phyloP scores from a whole-genome alignment of 2,329 filamentous ascomycete species.

The Nemania abortiva region DNA sequence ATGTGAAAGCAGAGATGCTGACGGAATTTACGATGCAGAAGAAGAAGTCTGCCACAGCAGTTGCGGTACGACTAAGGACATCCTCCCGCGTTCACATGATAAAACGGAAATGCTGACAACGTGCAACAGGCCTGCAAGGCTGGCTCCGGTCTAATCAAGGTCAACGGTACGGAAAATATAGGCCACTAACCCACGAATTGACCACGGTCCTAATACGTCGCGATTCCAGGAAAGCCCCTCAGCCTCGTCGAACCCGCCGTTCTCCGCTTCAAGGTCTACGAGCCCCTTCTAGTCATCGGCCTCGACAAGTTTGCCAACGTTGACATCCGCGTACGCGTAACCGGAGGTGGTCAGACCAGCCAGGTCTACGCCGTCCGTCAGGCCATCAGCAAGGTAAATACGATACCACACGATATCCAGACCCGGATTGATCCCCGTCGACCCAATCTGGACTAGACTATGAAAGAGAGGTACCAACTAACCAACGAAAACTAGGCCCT shows the following conservation, averaged over 20 bases:
- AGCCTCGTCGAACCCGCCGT: conserved; percentile 94
- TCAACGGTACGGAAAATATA: conserved; percentile 34
- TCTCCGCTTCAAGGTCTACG: conserved; percentile 97
- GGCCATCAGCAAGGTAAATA: conserved; percentile 80
- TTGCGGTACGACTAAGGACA: conserved; percentile 30
- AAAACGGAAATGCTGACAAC: conserved; percentile 28
- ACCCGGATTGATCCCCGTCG: not conserved
- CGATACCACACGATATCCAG: not conserved
- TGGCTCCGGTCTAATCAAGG: conserved; percentile 75
- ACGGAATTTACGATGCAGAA: conserved; percentile 34
- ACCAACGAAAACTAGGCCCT: conserved; percentile 58
- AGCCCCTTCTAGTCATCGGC: conserved; percentile 96
- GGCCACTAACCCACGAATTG: not conserved
- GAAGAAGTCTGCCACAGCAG: conserved; percentile 41
- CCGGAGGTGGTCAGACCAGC: conserved; percentile 85
- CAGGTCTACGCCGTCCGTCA: conserved; percentile 95
- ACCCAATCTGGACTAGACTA: not conserved
- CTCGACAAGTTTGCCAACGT: conserved; percentile 97
- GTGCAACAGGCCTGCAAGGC: conserved; percentile 39
- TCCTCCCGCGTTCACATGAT: not conserved
- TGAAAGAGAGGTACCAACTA: not conserved
- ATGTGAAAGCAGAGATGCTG: conserved; percentile 27
- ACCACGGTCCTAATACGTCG: conserved; percentile 22
- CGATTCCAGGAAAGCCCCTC: conserved; percentile 87
- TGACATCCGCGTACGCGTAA: conserved; percentile 97